phyloP scores from a whole-genome alignment of 2,329 filamentous ascomycete genomes.

The Penicillium sp. region DNA sequence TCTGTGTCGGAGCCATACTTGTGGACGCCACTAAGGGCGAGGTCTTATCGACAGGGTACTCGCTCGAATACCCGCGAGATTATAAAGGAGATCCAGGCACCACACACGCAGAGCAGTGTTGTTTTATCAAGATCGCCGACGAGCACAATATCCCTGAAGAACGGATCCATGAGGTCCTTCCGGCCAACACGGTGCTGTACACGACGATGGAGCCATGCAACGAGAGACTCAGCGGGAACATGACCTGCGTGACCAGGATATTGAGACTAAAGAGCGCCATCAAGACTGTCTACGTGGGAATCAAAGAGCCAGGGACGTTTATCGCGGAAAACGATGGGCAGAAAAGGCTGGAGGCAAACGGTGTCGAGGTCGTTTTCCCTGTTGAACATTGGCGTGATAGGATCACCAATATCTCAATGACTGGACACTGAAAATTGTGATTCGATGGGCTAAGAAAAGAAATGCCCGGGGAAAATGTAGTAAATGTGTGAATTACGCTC shows the following conservation, averaged over 20 bases:
- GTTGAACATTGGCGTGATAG: constrained; percentile 25
- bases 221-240: constrained; percentile 46
- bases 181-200: constrained; percentile 47
- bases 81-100: constrained; percentile 26
- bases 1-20: constrained; percentile 47
- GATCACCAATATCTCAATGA: constrained; percentile 18
- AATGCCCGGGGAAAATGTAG: too few relatives aligned
- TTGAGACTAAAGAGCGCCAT: constrained; percentile 37
- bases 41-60: constrained; percentile 51
- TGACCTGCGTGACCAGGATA: constrained; percentile 43
- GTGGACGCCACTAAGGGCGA: constrained; percentile 43
- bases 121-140: constrained; percentile 27
- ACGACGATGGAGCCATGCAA: constrained; percentile 55
- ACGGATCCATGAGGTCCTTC: constrained; percentile 42
- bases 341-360: constrained; percentile 21
- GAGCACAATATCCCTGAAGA: constrained; percentile 41
- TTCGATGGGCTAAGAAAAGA: too few relatives aligned
- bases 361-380: constrained; percentile 17
- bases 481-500: too few relatives aligned
- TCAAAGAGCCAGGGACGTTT: constrained; percentile 44
- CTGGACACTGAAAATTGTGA: constrained; percentile 14
- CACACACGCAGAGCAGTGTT: background rate
- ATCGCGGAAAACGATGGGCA: constrained; percentile 31
- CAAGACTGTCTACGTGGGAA: constrained; percentile 46
- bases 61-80: constrained; percentile 44